Base-by-base conservation (phyloP, 2,329 filamentous ascomycete genomes). In the Arachnomyces sp. region DNA sequence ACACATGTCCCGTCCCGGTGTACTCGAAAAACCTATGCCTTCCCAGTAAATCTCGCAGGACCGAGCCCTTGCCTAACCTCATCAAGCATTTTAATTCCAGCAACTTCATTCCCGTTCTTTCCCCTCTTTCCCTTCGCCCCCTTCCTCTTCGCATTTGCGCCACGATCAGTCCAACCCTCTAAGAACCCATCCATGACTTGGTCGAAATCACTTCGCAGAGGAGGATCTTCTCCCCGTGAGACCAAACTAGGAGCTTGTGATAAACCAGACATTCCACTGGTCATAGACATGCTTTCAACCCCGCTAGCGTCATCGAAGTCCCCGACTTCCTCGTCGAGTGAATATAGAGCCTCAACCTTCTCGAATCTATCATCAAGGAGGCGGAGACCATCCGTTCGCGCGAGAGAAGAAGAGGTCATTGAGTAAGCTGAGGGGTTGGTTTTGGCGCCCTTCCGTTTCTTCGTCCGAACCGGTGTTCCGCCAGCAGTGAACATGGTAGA, bases 381-480 rank as follows among this genome's bases (percentile, higher is more conserved):
- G 1, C 80, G 81, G 44, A 93, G 76, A 31, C 88, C 86, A 55
- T 95, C 90, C 1, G 89, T 98, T 40, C 92, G 79, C 38, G 86
- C 81, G 13, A 94, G 71, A 0, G 87, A 83, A 0, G 88, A 93
- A 1, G 85, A 93, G 0, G 84, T 88, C 89, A 94, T 94, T 38
- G 84, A 92, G 65, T 92, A 94, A 43, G 77, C 80, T 1, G 88
- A 92, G 1, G 84, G 82, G 49, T 84, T 86, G 3, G 90, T 96
- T 60, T 93, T 67, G 2, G 92, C 90, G 34, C 89, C 90, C 71
- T 94, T 96, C 57, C 90, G 80, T 76, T 94, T 95, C 80, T 96
- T 96, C 46, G 75, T 76, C 38, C 85, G 79, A 28, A 70, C 57
- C 2, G 66, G 66, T 4, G 67, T 69, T 9, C 87, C 87, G 28